These are phyloP conservation scores for Aureobasidium leucospermi DNA, from an alignment of 2,329 filamentous ascomycete species.

Conservation along the genomic window DNA sequence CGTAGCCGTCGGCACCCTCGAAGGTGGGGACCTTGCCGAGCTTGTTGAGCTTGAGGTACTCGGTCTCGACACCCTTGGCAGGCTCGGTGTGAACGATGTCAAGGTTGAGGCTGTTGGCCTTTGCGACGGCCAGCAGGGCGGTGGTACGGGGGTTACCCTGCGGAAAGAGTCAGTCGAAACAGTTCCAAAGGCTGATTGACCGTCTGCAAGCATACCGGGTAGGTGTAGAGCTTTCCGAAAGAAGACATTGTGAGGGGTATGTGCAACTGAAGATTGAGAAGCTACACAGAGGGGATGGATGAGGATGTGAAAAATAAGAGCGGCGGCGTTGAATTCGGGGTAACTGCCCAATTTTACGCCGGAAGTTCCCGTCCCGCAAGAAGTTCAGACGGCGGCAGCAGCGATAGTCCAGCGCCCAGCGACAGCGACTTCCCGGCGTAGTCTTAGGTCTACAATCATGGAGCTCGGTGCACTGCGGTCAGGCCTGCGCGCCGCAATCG, in stretches of 20 bases:
- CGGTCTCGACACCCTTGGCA: conserved; percentile 56
- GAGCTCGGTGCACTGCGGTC: conserved; percentile 24
- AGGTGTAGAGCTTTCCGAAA: conserved; percentile 96
- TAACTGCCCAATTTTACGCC: conserved; percentile 13
- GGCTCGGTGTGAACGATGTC: conserved; percentile 70
- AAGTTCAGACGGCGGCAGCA: too few relatives aligned
- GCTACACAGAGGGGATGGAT: conserved; percentile 17
- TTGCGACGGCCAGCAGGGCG: conserved; percentile 84
- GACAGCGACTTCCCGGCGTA: not conserved
- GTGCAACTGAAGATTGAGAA: conserved; percentile 10
- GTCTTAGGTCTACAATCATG: conserved; percentile 18
- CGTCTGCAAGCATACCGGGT: conserved; percentile 54
- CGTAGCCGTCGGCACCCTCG: conserved; percentile 83
- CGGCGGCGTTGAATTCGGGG: conserved; percentile 17
- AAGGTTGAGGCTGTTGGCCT: conserved; percentile 92
- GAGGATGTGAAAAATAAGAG: conserved; percentile 29
- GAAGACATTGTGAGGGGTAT: conserved; percentile 44
- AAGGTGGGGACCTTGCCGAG: conserved; percentile 92
- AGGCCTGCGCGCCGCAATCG: conserved; percentile 25
- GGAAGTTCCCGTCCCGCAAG: conserved; percentile 13
- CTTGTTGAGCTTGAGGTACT: conserved; percentile 79
- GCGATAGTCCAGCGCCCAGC: not conserved
- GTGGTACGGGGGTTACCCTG: conserved; percentile 86
- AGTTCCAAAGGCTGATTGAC: not conserved
- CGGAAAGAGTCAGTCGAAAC: not conserved